Base-by-base conservation (phyloP, 805 yeast genomes). In the Diddensiella transvaalensis region DNA sequence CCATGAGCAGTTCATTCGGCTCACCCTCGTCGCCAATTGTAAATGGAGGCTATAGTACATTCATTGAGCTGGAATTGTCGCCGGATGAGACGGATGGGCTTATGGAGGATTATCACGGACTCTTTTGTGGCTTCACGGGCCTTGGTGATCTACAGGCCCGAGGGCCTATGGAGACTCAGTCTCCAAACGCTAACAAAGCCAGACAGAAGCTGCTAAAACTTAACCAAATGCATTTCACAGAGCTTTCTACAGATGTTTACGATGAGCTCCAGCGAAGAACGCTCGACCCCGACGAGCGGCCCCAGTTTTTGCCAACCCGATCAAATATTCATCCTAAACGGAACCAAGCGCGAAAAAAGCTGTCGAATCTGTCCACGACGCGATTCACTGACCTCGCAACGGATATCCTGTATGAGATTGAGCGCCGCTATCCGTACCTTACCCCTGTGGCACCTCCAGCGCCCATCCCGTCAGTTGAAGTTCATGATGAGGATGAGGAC, bases 311-410 rank as follows among this genome's bases (percentile, higher is more conserved):
- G 46, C 72, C 81, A 35, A 90, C 96, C 3, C 79, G 80, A 58
- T 73, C 78, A 4, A 74, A 76, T 17, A 88, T 87, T 68, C 99
- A 93, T 66, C 90, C 95, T 38, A 90, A 89, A 63, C 78, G 99
- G 61, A 95, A 93, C 63, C 95, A 89, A 66, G 98, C 99, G 1
- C 77, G 99, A 59, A 87, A 87, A 65, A 91, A 90, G 68, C 75
- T 93, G 57, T 84, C 96, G 3, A 80, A 86, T 42, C 76, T 93
- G 50, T 93, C 96, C 1, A 81, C 82, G 43, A 65, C 82, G 2
- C 70, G 98, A 52, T 93, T 93, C 69, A 83, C 83, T 58, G 99
- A 91, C 64, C 77, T 93, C 63, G 95, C 88, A 17, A 82, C 85
- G 49, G 99, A 93, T 64, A 89, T 93, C 38, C 72, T 85, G 38